These are phyloP conservation scores for Podospora pseudocomata DNA, from an alignment of 495 filamentous ascomycete species.

Conservation along the genomic window DNA sequence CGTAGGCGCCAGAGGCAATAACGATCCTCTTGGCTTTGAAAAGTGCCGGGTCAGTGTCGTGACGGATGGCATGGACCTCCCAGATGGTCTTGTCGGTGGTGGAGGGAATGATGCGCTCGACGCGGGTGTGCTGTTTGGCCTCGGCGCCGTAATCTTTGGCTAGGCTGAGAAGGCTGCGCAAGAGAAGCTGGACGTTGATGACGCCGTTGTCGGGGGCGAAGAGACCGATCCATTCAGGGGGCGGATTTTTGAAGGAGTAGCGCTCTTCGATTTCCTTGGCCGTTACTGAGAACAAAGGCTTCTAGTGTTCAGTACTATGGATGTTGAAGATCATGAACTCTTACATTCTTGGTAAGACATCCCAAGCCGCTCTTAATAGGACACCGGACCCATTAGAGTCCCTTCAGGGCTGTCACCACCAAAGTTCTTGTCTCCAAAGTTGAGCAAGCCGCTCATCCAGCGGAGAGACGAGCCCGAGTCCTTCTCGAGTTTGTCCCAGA, in stretches of 20 bases:
- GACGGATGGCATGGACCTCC: constrained; percentile 14
- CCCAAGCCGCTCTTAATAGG: background rate
- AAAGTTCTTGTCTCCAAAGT: constrained; percentile 20
- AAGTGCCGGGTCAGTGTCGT: background rate
- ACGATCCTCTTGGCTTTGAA: constrained; percentile 17
- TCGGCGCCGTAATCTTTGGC: constrained; percentile 14
- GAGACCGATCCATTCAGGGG: constrained; percentile 12
- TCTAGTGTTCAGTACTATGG: background rate
- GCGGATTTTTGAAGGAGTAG: constrained; percentile 23
- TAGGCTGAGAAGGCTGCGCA: constrained; percentile 6
- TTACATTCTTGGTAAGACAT: background rate
- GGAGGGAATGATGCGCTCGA: background rate
- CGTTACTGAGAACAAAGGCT: constrained; percentile 11
- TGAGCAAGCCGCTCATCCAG: constrained; percentile 23
- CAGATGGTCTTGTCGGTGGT: constrained; percentile 5
- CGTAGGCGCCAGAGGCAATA: constrained; percentile 21
- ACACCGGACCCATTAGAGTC: background rate
- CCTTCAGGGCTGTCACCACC: constrained; percentile 13
- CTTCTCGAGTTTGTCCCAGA: constrained; percentile 23
- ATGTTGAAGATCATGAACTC: too few relatives aligned
- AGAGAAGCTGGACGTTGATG: constrained; percentile 7
- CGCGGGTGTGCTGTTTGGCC: constrained; percentile 7
- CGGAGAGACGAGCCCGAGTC: constrained; percentile 20
- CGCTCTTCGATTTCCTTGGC: constrained; percentile 17
- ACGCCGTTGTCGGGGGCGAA: constrained; percentile 22